Percentiles rank a stretch among this genome's conserved stretches.
These are phyloP conservation scores for Huntiella moniliformis DNA, from an alignment of 2,329 filamentous ascomycete species.

Conservation along the genomic window DNA sequence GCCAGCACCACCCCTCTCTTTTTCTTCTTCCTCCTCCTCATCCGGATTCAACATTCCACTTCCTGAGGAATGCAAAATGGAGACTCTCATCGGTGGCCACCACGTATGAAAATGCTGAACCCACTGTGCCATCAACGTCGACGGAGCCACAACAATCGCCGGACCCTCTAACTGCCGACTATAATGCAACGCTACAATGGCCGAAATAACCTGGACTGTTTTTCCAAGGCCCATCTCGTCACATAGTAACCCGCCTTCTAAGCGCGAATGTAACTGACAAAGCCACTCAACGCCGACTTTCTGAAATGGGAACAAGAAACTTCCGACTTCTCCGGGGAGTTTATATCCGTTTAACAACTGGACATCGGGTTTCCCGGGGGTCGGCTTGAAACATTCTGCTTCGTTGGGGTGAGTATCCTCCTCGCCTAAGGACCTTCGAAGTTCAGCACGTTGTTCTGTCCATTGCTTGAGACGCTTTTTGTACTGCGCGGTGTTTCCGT, in stretches of 20 bases:
- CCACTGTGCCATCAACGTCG: conserved; percentile 92
- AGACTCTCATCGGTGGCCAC: conserved; percentile 98
- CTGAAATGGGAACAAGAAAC: conserved; percentile 87
- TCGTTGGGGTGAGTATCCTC: conserved; percentile 22
- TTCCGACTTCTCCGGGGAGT: conserved; percentile 81
- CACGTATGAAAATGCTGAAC: conserved; percentile 95
- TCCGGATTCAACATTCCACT: conserved; percentile 89
- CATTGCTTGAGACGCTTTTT: conserved; percentile 57
- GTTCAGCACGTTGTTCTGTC: conserved; percentile 24
- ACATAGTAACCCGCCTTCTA: conserved; percentile 83
- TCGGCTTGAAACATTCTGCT: conserved; percentile 66
- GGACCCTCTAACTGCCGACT: conserved; percentile 71
- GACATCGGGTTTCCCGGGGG: conserved; percentile 64
- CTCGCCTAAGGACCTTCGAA: conserved; percentile 15
- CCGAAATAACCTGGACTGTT: conserved; percentile 44
- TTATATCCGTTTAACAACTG: conserved; percentile 56
- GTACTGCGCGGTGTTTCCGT: conserved; percentile 73
- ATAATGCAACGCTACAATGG: conserved; percentile 79
- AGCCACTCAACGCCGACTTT: conserved; percentile 96
- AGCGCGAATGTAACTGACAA: conserved; percentile 74
- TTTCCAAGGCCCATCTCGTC: conserved; percentile 99
- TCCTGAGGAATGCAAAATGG: conserved; percentile 84
- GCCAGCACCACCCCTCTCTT: conserved; percentile 19
- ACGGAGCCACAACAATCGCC: conserved; percentile 79
- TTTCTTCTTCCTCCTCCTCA: conserved; percentile 33